Evolutionary conservation across 1,284 basidiomycete genomes (phyloP).

Genomic region (Puccinia polysora): DNA sequence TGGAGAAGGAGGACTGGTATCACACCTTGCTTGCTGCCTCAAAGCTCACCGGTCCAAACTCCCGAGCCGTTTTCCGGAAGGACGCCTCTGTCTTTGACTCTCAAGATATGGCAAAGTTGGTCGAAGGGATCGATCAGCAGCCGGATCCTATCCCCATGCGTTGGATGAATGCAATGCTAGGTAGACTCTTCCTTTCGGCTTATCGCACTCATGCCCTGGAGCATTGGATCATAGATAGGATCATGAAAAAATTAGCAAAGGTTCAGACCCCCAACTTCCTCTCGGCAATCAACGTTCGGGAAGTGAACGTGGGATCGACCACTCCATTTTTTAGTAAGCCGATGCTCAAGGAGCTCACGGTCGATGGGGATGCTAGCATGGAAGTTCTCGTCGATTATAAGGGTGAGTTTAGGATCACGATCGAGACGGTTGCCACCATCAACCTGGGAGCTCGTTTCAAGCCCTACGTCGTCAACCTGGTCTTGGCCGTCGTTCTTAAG

Average conservation of each 20-base stretch:
- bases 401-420: slow-evolving; percentile 79
- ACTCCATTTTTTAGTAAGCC: slow-evolving; percentile 71
- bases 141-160: slow-evolving; percentile 92
- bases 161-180: slow-evolving; percentile 91
- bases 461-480: slow-evolving; percentile 66
- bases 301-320: slow-evolving; percentile 79
- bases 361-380: slow-evolving; percentile 82
- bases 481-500: slow-evolving; percentile 75
- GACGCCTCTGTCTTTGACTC: slow-evolving; percentile 64
- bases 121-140: slow-evolving; percentile 78
- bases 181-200: slow-evolving; percentile 84
- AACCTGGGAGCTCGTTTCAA: slow-evolving; percentile 65
- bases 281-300: slow-evolving; percentile 75
- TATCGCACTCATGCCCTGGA: slow-evolving; percentile 78
- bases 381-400: slow-evolving; percentile 80
- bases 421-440: slow-evolving; percentile 81
- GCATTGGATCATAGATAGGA: slow-evolving; percentile 72
- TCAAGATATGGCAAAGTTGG: slow-evolving; percentile 75
- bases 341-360: slow-evolving; percentile 92
- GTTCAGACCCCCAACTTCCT: slow-evolving; percentile 83
- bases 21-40: slow-evolving; percentile 72
- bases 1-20: slow-evolving; percentile 78
- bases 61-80: slow-evolving; percentile 44
- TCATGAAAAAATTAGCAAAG: slow-evolving; percentile 89
- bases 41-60: slow-evolving; percentile 55